A percentile compares a stretch with the other conserved stretches of the same genome.
These are phyloP conservation scores for Neurospora sp. DNA, from an alignment of 495 filamentous ascomycete genomes.

Conservation along the genomic window DNA sequence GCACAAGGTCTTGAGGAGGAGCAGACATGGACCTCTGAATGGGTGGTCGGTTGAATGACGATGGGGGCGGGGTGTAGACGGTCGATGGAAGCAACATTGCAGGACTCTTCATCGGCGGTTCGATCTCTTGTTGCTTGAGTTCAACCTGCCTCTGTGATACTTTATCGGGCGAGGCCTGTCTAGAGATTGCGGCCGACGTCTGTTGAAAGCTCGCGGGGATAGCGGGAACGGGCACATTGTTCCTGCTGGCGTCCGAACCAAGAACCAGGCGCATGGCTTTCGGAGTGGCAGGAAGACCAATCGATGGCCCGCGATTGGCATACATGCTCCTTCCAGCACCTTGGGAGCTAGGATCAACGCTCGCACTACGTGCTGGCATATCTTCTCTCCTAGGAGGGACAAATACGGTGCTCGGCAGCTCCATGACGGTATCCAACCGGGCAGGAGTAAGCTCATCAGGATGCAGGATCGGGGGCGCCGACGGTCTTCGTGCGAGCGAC, in stretches of 20 bases:
- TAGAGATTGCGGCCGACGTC: constrained; percentile 17
- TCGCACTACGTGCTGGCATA: constrained; percentile 35
- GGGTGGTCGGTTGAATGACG: constrained; percentile 15
- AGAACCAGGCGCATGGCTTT: constrained; percentile 76
- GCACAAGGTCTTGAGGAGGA: constrained; percentile 47
- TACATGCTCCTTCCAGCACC: constrained; percentile 29
- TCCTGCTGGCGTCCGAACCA: constrained; percentile 42
- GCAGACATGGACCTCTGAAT: constrained; percentile 64
- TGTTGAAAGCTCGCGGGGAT: constrained; percentile 45
- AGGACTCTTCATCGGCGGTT: constrained; percentile 9
- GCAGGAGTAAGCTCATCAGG: constrained; percentile 51
- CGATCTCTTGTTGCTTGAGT: constrained; percentile 11
- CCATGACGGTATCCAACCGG: constrained; percentile 10
- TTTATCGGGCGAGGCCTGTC: constrained; percentile 11
- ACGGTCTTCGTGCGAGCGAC: constrained; percentile 69
- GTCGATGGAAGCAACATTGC: constrained; percentile 47
- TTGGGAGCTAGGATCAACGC: constrained; percentile 25
- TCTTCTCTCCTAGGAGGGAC: constrained; percentile 25
- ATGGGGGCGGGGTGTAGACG: constrained; percentile 51
- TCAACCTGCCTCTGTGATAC: constrained; percentile 3
- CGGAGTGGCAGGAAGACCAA: constrained; percentile 76
- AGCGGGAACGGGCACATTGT: constrained; percentile 54
- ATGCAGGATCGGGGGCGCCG: constrained; percentile 68
- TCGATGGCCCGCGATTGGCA: constrained; percentile 28
- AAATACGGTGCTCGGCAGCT: constrained; percentile 23